phyloP scores from a whole-genome alignment of 2,329 filamentous ascomycete genomes.

The Coniochaeta pulveracea region DNA sequence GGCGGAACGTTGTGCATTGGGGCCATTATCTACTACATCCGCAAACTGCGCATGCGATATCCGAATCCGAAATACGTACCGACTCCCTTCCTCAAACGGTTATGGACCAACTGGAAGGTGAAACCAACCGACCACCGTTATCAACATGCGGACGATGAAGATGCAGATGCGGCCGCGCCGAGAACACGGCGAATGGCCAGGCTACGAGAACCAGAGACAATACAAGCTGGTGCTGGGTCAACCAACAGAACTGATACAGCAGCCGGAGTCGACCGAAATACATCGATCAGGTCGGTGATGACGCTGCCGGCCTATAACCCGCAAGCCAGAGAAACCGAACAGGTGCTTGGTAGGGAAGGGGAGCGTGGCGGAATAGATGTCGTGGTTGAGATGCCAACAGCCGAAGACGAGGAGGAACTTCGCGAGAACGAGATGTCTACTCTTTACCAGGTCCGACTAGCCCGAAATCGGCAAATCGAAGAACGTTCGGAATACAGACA shows the following conservation, averaged over 20 bases:
- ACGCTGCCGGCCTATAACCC: constrained; percentile 79
- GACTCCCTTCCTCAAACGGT: constrained; percentile 33
- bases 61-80: constrained; percentile 38
- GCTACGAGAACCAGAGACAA: not conserved
- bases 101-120: constrained; percentile 36
- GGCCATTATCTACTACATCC: constrained; percentile 11
- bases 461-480: constrained; percentile 61
- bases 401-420: constrained; percentile 65
- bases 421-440: constrained; percentile 89
- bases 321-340: constrained; percentile 63
- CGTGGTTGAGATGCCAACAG: constrained; percentile 74
- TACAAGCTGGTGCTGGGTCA: constrained; percentile 1
- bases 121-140: constrained; percentile 9
- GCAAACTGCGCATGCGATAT: constrained; percentile 18
- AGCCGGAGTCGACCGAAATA: constrained; percentile 60
- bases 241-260: too few relatives aligned
- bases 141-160: constrained; percentile 12
- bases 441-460: constrained; percentile 76
- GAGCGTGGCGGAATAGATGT: constrained; percentile 86
- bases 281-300: constrained; percentile 85
- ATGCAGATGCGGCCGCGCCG: constrained; percentile 10
- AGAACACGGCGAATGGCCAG: constrained; percentile 7
- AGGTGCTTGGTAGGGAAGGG: constrained; percentile 76
- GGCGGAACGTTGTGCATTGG: constrained; percentile 12
- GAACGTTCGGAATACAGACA: constrained; percentile 69